A percentile compares a stretch with the other conserved stretches of the same genome.
These are phyloP conservation scores for Nitzschia palea DNA, from an alignment of 108 stramenopile genomes.

Conservation along the genomic window DNA sequence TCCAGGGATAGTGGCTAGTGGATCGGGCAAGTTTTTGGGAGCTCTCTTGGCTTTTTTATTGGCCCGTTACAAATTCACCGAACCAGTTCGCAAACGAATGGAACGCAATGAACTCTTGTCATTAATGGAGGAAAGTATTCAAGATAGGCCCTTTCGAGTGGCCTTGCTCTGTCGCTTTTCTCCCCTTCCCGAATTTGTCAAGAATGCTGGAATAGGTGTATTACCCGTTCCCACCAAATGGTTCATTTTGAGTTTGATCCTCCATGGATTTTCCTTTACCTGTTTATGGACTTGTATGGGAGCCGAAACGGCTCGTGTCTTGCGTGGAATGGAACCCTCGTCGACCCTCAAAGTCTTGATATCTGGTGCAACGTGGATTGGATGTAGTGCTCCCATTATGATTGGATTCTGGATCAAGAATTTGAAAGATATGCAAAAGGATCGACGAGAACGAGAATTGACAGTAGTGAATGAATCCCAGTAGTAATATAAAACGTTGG, in stretches of 20 bases:
- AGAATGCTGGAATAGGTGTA: conserved; percentile 54
- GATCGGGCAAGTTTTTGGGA: conserved; percentile 50
- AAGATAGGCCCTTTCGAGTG: conserved; percentile 41
- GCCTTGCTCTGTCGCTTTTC: conserved; percentile 56
- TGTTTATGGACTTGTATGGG: conserved; percentile 65
- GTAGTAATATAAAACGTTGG: neutral
- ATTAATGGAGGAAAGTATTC: conserved; percentile 47
- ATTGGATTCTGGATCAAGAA: conserved; percentile 31
- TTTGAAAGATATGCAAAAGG: conserved; percentile 14
- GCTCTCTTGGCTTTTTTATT: conserved; percentile 48
- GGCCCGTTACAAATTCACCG: conserved; percentile 41
- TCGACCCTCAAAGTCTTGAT: conserved; percentile 23
- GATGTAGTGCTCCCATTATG: conserved; percentile 4
- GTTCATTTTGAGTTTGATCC: conserved; percentile 37
- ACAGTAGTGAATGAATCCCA: no score
- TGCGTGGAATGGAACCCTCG: conserved; percentile 35
- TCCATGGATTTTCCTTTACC: conserved; percentile 65
- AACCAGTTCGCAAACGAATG: neutral
- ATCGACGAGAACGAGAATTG: neutral
- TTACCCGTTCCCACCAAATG: conserved; percentile 35
- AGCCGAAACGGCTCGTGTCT: conserved; percentile 47
- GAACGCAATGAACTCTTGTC: conserved; percentile 44
- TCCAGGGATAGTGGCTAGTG: conserved; percentile 35
- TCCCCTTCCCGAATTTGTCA: conserved; percentile 62
- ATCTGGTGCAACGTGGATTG: conserved; percentile 21